phyloP scores from a whole-genome alignment of 83 land plant genomes.

The Picea mariana region DNA sequence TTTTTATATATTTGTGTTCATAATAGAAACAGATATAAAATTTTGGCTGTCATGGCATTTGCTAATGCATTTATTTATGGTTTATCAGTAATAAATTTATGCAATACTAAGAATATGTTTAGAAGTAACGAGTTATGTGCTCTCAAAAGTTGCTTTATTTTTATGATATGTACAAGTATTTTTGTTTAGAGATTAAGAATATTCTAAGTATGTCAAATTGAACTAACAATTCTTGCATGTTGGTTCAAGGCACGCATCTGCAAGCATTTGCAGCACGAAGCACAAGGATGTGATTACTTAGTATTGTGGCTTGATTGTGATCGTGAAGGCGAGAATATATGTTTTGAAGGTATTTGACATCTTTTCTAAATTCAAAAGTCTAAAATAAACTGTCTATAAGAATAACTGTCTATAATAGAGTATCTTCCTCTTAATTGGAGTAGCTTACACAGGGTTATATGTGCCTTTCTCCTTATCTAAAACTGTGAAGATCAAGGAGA shows the following conservation, averaged over 20 bases:
- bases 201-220: no score
- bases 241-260: conserved; percentile 79
- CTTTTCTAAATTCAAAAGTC: not conserved
- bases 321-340: conserved; percentile 98
- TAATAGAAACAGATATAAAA: no score
- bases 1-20: no score
- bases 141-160: no score
- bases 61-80: no score
- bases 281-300: conserved; percentile 74
- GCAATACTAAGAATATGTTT: no score
- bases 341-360: conserved; percentile 80
- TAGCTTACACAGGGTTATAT: no score
- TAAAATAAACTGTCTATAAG: not conserved
- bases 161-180: not conserved
- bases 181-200: not conserved
- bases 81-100: no score
- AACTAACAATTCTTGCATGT: no score
- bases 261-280: conserved; percentile 91
- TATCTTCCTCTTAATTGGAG: not conserved
- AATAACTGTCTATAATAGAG: not conserved
- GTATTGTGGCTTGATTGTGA: conserved; percentile 99
- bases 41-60: no score
- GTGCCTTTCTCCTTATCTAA: not conserved
- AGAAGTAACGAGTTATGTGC: no score
- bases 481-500: conserved; percentile 5